These are phyloP conservation scores for Phytophthora chlamydospora DNA, from an alignment of 352 stramenopile genomes.

Conservation along the genomic window DNA sequence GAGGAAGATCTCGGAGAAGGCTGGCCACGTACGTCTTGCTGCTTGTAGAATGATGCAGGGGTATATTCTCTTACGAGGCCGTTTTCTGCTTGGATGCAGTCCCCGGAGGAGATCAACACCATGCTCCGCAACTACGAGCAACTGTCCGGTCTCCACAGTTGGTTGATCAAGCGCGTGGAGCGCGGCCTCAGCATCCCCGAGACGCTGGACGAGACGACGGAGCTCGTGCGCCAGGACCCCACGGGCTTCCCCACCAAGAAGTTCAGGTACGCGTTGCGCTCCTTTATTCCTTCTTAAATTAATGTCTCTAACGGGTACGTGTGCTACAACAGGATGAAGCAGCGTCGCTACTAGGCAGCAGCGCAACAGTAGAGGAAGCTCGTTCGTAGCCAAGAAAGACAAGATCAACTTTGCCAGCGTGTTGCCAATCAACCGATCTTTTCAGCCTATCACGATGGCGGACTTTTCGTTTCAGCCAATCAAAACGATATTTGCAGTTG, in stretches of 20 bases:
- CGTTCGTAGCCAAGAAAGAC: slow-evolving; percentile 8
- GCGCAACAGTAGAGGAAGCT: slow-evolving; percentile 16
- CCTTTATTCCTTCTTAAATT: not conserved
- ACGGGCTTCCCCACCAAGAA: slow-evolving; percentile 87
- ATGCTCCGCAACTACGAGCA: slow-evolving; percentile 88
- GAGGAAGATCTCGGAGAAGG: slow-evolving; percentile 83
- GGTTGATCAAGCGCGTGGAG: slow-evolving; percentile 84
- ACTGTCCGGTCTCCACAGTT: slow-evolving; percentile 71
- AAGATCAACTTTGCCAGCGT: not conserved
- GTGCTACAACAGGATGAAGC: slow-evolving; percentile 52
- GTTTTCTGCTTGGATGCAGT: slow-evolving; percentile 39
- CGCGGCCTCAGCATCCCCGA: slow-evolving; percentile 75
- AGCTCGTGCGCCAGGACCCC: slow-evolving; percentile 80
- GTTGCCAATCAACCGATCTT: slow-evolving; percentile 15
- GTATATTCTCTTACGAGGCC: not conserved
- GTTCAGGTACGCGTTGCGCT: slow-evolving; percentile 57
- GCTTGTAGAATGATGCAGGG: not conserved
- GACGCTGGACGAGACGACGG: slow-evolving; percentile 78
- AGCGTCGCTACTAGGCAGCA: slow-evolving; percentile 64
- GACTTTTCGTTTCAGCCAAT: no score
- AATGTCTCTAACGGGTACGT: slow-evolving; percentile 12
- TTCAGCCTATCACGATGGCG: slow-evolving; percentile 35
- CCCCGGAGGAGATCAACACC: slow-evolving; percentile 86
- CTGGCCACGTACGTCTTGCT: slow-evolving; percentile 63
- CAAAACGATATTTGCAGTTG: no score